Base-by-base conservation (phyloP, 2,329 filamentous ascomycete species). In the Ceratocystis papillata region DNA sequence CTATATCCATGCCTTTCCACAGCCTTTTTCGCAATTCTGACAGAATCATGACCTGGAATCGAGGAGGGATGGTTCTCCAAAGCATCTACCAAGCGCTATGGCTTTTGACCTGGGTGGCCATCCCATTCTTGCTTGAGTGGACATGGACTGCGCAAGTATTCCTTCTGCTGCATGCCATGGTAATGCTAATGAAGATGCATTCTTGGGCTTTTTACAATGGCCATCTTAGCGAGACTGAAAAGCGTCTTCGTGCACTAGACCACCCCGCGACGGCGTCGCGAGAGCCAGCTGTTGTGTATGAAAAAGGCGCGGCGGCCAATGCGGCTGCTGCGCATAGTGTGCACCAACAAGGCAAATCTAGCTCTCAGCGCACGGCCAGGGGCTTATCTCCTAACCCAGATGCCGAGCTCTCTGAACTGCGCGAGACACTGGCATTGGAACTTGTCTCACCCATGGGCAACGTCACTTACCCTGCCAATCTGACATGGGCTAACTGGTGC, bases 191-290 rank as follows among this genome's bases (percentile, higher is more conserved):
- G 94, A 99, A 99, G 80, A 94, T 97, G 85, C 94, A 99, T 75
- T 96, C 92, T 5, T 99, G 96, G 73, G 89, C 90, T 28, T 99
- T 97, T 75, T 99, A 99, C 79, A 97, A 96, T 72, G 94, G 94
- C 10, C 94, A 99, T 75, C 80, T 99, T 17, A 89, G 88, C 70
- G 90, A 94, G 74, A 95, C 90, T 0, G 84, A 95, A 74, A 86
- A 87, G 73, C 87, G 90, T 10, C 80, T 99, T 12, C 84, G 83
- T 66, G 85, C 85, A 50, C 85, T 99, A 44, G 94, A 99, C 75
- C 77, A 83, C 66, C 90, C 91, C 1, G 81, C 83, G n/a, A 84
- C 82, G 3, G 83, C 83, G 7, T 70, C 70, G 15, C 84, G 84
- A 70, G 83, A 81, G 2, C 87, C 87, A 1, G 88, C 86, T 15